A percentile compares a stretch with the other conserved stretches of the same genome.
Evolutionary conservation across 805 yeast genomes (phyloP).

Genomic region (Schizosaccharomyces cryophilus): DNA sequence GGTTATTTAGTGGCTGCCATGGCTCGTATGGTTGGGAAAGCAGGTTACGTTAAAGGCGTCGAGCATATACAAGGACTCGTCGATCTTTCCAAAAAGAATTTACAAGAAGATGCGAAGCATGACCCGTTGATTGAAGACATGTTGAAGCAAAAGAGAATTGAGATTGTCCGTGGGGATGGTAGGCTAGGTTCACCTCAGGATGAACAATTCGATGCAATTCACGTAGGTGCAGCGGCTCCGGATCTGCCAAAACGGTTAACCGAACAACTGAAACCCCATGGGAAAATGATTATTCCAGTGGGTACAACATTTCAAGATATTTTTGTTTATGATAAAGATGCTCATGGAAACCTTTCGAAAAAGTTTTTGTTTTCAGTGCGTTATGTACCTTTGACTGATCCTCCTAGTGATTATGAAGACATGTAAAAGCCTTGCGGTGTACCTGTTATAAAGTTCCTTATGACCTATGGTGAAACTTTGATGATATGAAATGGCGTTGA

Average conservation of each 20-base stretch:
- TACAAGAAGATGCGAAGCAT: background rate
- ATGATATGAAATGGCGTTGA: too few relatives aligned
- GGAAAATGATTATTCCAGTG: constrained; percentile 8
- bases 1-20: constrained; percentile 8
- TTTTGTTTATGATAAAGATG: background rate
- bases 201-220: constrained; percentile 8
- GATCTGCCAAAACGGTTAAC: constrained; percentile 6
- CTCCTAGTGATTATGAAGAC: background rate
- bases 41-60: background rate
- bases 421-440: too few relatives aligned
- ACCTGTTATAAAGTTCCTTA: too few relatives aligned
- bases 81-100: constrained; percentile 2
- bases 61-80: constrained; percentile 7
- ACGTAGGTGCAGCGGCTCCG: constrained; percentile 5
- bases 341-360: background rate
- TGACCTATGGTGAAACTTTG: too few relatives aligned
- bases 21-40: constrained; percentile 5
- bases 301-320: background rate
- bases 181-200: constrained; percentile 6
- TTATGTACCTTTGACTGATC: background rate
- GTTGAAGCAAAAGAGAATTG: background rate
- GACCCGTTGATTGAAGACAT: background rate
- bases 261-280: constrained; percentile 6
- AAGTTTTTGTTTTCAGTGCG: background rate
- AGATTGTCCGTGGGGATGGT: constrained; percentile 7